Percentiles rank a stretch among this genome's conserved stretches.
Evolutionary conservation across 192 early-diverging fungal genomes (phyloP).

Genomic region (Coemansia sp.): DNA sequence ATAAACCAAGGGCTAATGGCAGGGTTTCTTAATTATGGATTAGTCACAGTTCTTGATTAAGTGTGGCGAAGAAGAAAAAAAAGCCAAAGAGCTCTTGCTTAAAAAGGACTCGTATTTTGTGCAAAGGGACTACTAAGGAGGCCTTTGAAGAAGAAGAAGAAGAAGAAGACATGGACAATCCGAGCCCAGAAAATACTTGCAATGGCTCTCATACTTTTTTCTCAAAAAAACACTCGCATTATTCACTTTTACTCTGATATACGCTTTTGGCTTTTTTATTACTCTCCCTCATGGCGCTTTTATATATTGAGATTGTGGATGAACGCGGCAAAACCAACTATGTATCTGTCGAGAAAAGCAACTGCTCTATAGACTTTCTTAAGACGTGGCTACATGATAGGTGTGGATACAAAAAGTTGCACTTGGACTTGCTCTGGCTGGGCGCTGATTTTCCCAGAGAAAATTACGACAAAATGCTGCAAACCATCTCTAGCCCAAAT

Average conservation of each 20-base stretch:
- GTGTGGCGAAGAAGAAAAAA: background rate
- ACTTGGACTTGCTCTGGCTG: background rate
- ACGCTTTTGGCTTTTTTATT: background rate
- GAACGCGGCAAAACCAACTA: conserved; percentile 6
- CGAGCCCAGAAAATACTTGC: background rate
- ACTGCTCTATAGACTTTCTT: background rate
- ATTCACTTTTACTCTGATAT: background rate
- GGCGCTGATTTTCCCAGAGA: conserved; percentile 2
- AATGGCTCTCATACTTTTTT: background rate
- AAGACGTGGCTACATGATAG: conserved; percentile 2
- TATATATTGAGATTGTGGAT: conserved; percentile 9
- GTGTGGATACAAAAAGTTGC: conserved; percentile 1
- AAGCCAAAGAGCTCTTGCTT: conserved; percentile 2
- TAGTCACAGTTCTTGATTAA: background rate
- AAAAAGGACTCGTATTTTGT: background rate
- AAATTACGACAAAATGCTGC: conserved; percentile 10
- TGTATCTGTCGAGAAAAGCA: background rate
- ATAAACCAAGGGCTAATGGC: background rate
- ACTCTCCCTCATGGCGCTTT: background rate
- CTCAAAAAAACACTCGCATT: background rate
- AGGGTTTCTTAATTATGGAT: background rate
- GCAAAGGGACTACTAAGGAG: background rate
- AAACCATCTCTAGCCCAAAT: conserved; percentile 1
- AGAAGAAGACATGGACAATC: background rate
- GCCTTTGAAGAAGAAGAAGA: conserved; percentile 10